Evolutionary conservation across 768 basidiomycete species (phyloP), one percentile per base, ranked within the genome.

Genomic region (Leccinum boreale): DNA sequence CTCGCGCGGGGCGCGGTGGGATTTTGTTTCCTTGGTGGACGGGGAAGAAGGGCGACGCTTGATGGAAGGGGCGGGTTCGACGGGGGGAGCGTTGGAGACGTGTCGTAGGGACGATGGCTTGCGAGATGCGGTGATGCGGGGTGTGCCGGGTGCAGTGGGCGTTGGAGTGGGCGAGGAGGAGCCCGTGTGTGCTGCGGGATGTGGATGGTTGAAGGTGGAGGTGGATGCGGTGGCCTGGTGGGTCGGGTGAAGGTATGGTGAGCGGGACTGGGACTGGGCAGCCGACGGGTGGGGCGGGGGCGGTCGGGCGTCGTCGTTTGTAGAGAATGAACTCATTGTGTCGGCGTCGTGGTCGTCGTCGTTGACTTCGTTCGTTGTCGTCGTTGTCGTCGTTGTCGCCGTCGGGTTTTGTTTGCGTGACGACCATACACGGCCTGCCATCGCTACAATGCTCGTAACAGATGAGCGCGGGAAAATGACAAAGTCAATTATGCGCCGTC

Each of bases 191-290:
- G 57, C 23, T 0, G 56, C 24, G 1, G 49, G 11, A 9, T 26
- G 55, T 23, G 59, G 23, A 1, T 49, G 17, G 6, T 75, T 75
- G 60, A 76, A 75, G 10, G 74, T 73, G 35, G 75, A 72, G 10
- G 75, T 68, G 15, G 76, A 76, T 19, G 72, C 70, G 5, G 72
- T 66, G 8, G 72, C 70, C 33, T 70, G 70, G 52, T 66, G 68
- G 8, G 74, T 63, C 52, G 73, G 56, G 49, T 78, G 73, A 57
- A 73, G 61, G 62, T 79, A 79, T 6, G 77, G 77, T 0, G 77
- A 77, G 50, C 67, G 69, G 14, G 70, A 58, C 46, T 21, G 46
- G 19, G 46, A 42, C 52, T 62, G 60, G n/a, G 36, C 39, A 1
- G 58, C n/a, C 19, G 56, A 62, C 0, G 53, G 50, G 10, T 50